Evolutionary conservation across 176 grass and related monocot genomes (phyloP).

Genomic region (Oryza glaberrima): DNA sequence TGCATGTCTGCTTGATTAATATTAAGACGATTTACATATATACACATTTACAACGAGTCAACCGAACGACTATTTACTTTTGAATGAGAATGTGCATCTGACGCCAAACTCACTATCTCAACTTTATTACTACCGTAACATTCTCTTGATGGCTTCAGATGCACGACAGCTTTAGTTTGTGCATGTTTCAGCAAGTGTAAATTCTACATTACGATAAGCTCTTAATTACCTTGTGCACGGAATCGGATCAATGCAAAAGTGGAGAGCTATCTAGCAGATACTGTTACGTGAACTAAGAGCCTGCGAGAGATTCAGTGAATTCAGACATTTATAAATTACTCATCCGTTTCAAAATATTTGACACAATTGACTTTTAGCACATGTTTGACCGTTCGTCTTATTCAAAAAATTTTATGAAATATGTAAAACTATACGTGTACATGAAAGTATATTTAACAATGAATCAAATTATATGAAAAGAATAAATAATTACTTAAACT

Average conservation of each 20-base stretch:
- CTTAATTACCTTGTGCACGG: not conserved
- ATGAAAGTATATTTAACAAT: no score
- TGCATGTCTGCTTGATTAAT: not conserved
- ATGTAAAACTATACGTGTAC: no score
- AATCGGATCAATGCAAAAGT: conserved; percentile 39
- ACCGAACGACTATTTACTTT: not conserved
- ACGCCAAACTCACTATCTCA: not conserved
- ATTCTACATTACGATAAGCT: not conserved
- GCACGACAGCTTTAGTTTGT: not conserved
- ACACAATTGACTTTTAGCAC: no score
- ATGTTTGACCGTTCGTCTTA: no score
- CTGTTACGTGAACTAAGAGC: conserved; percentile 19
- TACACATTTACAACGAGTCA: not conserved
- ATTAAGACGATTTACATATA: not conserved
- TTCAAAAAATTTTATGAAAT: no score
- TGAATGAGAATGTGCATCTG: not conserved
- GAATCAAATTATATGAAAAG: no score
- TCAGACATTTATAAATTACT: not conserved
- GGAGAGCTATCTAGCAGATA: not conserved
- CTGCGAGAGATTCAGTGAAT: not conserved
- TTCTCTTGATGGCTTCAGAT: not conserved
- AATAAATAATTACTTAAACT: no score
- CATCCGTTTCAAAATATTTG: no score
- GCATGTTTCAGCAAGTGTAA: not conserved
- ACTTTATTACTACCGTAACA: not conserved